These are phyloP conservation scores for Dorcoceras hygrometricum DNA, from an alignment of 257 asterid genomes.

Conservation along the genomic window DNA sequence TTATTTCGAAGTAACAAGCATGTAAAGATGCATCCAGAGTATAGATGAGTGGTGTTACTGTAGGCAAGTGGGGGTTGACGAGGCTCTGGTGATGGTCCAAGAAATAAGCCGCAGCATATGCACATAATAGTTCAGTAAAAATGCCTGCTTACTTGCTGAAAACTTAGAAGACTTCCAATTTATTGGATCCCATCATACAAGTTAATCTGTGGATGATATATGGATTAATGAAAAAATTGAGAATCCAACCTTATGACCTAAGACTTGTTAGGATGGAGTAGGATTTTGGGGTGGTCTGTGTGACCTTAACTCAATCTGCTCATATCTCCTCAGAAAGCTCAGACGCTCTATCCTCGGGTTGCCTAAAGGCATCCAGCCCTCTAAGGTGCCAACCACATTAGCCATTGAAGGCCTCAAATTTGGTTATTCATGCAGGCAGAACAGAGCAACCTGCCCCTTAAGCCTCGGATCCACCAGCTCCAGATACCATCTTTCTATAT, in stretches of 20 bases:
- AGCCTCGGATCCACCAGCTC: slow-evolving; percentile 66
- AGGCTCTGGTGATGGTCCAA: no score
- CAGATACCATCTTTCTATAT: slow-evolving; percentile 51
- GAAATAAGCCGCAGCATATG: no score
- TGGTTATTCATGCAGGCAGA: slow-evolving; percentile 83
- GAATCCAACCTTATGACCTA: slow-evolving; percentile 34
- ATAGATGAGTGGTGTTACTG: no score
- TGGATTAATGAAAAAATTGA: no score
- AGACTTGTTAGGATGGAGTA: slow-evolving; percentile 33
- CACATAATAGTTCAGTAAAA: no score
- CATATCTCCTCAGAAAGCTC: slow-evolving; percentile 57
- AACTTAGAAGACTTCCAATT: no score
- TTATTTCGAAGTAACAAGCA: no score
- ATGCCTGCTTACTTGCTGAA: no score
- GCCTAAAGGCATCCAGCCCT: slow-evolving; percentile 42
- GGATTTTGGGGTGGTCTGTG: slow-evolving; percentile 30
- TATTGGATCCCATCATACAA: no score
- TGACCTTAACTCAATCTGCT: slow-evolving; percentile 11
- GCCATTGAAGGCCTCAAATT: slow-evolving; percentile 62
- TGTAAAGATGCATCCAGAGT: no score
- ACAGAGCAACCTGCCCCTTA: slow-evolving; percentile 50
- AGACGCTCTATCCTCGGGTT: slow-evolving; percentile 50
- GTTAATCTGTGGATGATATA: no score
- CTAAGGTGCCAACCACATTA: slow-evolving; percentile 63
- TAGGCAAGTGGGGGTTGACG: no score